Conservation (phyloP, 768 basidiomycete species). For the Amanita pseudoporphyria region DNA sequence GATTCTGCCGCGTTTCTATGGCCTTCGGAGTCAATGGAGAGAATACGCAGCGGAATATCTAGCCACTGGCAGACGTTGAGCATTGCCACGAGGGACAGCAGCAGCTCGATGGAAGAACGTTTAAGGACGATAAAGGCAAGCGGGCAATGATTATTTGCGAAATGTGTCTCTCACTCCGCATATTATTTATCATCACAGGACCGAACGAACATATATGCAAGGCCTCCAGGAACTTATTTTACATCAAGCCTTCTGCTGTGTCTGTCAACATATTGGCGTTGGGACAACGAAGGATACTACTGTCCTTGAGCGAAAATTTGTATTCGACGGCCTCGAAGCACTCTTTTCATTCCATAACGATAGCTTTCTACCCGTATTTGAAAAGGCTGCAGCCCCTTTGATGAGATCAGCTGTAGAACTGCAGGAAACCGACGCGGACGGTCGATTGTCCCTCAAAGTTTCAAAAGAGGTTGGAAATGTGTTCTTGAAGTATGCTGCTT, state of each 20-base stretch:
- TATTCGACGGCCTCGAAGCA: slow-evolving; percentile 85
- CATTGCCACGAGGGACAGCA: slow-evolving; percentile 67
- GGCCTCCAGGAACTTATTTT: slow-evolving; percentile 94
- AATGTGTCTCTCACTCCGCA: slow-evolving; percentile 67
- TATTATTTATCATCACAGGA: slow-evolving; percentile 36
- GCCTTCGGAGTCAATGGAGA: slow-evolving; percentile 52
- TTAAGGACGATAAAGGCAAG: slow-evolving; percentile 85
- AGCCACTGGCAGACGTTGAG: slow-evolving; percentile 68
- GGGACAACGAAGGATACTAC: slow-evolving; percentile 77
- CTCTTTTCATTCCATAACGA: slow-evolving; percentile 89
- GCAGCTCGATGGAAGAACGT: slow-evolving; percentile 70
- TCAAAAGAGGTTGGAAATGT: slow-evolving; percentile 79
- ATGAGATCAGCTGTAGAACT: slow-evolving; percentile 38
- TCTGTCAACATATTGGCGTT: slow-evolving; percentile 63
- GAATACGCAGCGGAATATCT: slow-evolving; percentile 47
- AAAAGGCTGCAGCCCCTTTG: slow-evolving; percentile 63
- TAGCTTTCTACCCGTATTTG: slow-evolving; percentile 87
- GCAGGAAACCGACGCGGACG: slow-evolving; percentile 54
- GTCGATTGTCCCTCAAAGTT: slow-evolving; percentile 61
- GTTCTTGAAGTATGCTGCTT: slow-evolving; percentile 94
- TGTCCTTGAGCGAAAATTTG: slow-evolving; percentile 75
- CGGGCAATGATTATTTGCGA: slow-evolving; percentile 80
- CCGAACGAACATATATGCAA: slow-evolving; percentile 91
- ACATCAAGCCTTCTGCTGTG: slow-evolving; percentile 76
- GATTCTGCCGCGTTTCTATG: slow-evolving; percentile 44